Base-by-base conservation (phyloP, 805 yeast genomes). In the Cyberlindnera meyerae region DNA sequence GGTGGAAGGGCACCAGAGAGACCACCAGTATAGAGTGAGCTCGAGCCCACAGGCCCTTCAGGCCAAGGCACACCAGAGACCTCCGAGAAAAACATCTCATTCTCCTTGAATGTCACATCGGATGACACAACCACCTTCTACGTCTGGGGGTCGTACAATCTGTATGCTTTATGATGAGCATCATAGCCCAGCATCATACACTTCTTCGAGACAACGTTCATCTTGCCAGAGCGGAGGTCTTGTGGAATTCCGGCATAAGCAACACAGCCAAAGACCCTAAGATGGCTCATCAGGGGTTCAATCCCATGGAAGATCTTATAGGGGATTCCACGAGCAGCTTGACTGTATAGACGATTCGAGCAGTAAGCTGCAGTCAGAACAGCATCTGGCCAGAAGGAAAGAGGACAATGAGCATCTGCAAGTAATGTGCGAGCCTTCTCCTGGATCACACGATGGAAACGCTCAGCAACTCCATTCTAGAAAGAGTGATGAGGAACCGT, bases 141-240 rank as follows among this genome's bases (percentile, higher is more conserved):
- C 21, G 16, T n/a, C 5, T 8, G 15, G 8, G 31, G 22, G 18
- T 36, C 39, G 18, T 17, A 36, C 7, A 36, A 7, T 2, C 31
- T 26, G 15, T 36, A 36, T 7, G 39, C 39, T 16, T 36, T 17
- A 15, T 26, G 31, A 17, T 36, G 24, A 8, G 24, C 14, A 16
- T 36, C 39, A 22, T 36, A 36, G 13, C 39, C 34, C 16, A 36
- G 14, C 26, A 35, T 18, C 15, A 27, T 24, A 31, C 24, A 15
- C 12, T 17, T n/a, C 14, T 20, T 22, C 12, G 34, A 31, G 11
- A 24, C 15, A 4, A 17, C 27, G 3, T 16, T 11, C 8, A 36
- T 16, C 14, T 31, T 36, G 4, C 39, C 39, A 11, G 30, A 9
- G 9, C 34, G 24, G 8, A 29, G 26, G 6, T 18, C 20, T 18